These are phyloP conservation scores for Globisporangium cederbergense DNA, from an alignment of 352 stramenopile species.

Conservation along the genomic window DNA sequence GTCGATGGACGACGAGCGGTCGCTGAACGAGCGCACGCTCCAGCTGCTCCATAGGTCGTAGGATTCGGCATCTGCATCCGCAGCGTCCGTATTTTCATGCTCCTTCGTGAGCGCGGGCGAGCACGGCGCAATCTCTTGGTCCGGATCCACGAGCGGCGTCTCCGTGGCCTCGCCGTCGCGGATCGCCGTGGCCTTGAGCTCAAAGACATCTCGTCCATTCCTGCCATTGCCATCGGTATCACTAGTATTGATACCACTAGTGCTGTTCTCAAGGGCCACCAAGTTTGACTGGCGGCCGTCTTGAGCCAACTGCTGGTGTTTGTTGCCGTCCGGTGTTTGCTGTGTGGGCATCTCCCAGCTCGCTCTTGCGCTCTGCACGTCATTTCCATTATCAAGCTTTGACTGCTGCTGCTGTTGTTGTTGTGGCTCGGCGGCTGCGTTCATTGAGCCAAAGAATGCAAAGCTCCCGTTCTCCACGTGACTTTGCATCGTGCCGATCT, in stretches of 20 bases:
- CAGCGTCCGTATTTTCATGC: no score
- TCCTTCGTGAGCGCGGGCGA: conserved; percentile 7
- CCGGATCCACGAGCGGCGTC: conserved; percentile 14
- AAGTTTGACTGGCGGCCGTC: not conserved
- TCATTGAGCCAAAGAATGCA: conserved; percentile 4
- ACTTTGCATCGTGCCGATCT: conserved; percentile 35
- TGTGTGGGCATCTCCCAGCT: not conserved
- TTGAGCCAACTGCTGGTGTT: not conserved
- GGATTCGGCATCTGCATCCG: conserved; percentile 9
- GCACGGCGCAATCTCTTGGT: conserved; percentile 23
- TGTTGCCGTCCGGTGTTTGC: not conserved
- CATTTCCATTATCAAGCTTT: not conserved
- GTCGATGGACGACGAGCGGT: conserved; percentile 22
- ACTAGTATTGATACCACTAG: not conserved
- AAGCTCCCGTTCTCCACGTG: conserved; percentile 26
- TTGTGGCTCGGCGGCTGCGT: not conserved
- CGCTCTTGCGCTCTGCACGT: not conserved
- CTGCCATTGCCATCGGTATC: not conserved
- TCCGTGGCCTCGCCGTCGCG: conserved; percentile 11
- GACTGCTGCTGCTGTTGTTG: no score
- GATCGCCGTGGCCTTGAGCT: conserved; percentile 12
- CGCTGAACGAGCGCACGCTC: conserved; percentile 31
- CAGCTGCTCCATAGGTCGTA: conserved; percentile 42
- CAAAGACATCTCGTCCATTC: conserved; percentile 1
- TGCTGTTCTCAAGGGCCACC: not conserved